Evolutionary conservation across 257 asterid species (phyloP).

Genomic region (Euphrasia confusa): DNA sequence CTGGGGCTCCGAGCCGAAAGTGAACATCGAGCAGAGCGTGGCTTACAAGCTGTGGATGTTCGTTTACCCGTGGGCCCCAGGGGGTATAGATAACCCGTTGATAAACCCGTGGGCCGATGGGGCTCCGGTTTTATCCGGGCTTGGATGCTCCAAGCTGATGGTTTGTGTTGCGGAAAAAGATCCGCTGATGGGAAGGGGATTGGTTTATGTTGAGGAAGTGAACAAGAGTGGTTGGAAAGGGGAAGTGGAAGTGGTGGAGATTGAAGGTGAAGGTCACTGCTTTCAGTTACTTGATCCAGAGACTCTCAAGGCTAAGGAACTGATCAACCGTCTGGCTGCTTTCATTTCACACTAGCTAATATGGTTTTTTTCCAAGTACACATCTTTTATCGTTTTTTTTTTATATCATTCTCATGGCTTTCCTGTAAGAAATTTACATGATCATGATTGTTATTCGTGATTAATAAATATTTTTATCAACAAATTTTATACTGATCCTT

Average conservation of each 20-base stretch:
- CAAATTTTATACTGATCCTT: too few species aligned
- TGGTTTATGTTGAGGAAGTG: constrained; percentile 34
- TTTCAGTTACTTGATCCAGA: constrained; percentile 34
- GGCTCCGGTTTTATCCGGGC: background rate
- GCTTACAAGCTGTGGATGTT: background rate
- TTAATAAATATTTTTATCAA: too few species aligned
- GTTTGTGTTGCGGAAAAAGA: constrained; percentile 25
- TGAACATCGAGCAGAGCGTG: background rate
- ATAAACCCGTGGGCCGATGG: background rate
- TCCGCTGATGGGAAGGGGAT: constrained; percentile 15
- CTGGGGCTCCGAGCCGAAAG: background rate
- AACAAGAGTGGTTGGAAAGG: constrained; percentile 59
- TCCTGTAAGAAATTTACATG: too few species aligned
- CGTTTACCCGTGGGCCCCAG: background rate
- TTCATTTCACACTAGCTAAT: constrained; percentile 26
- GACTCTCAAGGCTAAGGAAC: constrained; percentile 28
- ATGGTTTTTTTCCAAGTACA: too few species aligned
- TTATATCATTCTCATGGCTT: too few species aligned
- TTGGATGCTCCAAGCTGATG: background rate
- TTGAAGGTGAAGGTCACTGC: constrained; percentile 48
- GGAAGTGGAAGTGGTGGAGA: constrained; percentile 41
- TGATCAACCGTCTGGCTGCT: constrained; percentile 34
- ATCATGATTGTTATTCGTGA: too few species aligned
- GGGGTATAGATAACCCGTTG: background rate
- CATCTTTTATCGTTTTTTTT: too few species aligned